Evolutionary conservation across 1,284 basidiomycete species (phyloP), one percentile per base, ranked within the genome.

Genomic region (Apiotrichum gamsii): DNA sequence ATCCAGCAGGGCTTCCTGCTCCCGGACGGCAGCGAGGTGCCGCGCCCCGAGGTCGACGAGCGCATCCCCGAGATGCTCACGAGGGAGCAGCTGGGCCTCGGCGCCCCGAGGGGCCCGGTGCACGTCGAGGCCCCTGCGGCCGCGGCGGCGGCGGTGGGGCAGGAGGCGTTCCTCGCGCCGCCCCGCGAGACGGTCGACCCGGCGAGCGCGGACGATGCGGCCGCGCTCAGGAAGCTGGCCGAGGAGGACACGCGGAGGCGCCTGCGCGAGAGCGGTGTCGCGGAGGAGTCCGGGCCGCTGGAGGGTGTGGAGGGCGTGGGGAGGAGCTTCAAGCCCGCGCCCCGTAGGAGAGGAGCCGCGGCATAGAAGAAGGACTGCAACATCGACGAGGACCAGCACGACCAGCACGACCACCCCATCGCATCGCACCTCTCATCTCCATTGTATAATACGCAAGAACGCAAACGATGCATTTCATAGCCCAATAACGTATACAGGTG

Each of bases 1-100:
- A 71, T 71, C 14, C 47, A 56, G 25, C 69, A 71, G 43, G 69
- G 69, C 9, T 71, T 64, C 39, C 51, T 67, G 15, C 42, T 59
- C 21, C 57, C 61, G 6, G 62, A 62, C 41, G 54, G 49, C 28
- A 41, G 14, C 21, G 53, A 54, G 40, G 24, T 21, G 25, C 25
- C 20, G 16, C n/a, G 18, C 16, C 15, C 25, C 36, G 28, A 38
- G 35, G 11, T 28, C 8, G 25, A 28, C 25, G 11, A 28, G 8
- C 25, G 25, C 25, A 11, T 28, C 25, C 25, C 25, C 8, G 25
- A 6, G 11, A 28, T 6, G 6, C 25, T 28, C 8, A 6, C 25
- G 25, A 21, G 34, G 21, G 31, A 32, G 25, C 13, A 29, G 41
- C 29, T 29, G 5, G n/a, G n/a, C n/a, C n/a, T n/a, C n/a, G n/a